Evolutionary conservation across 495 filamentous ascomycete genomes (phyloP), one percentile per base, ranked within the genome.

Genomic region (Endocarpon pusillum): DNA sequence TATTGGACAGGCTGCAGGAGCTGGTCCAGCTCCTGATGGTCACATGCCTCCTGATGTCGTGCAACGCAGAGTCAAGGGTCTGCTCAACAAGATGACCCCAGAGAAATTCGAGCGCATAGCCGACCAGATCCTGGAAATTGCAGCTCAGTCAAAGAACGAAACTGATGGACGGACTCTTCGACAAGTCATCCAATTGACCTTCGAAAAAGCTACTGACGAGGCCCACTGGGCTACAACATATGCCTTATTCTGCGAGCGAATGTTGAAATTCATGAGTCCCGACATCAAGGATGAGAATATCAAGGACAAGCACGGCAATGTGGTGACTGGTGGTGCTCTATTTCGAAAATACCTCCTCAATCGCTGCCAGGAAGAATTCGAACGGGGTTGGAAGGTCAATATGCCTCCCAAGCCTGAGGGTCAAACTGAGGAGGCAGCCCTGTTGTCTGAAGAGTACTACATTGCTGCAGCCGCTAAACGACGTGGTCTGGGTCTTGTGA

Each of bases 161-260:
- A 67, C 69, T 4, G 91, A 99, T 50, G 89, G 89, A 23, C 78
- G 89, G 12, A 96, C 91, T 2, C 66, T 99, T 33, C 78, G 89
- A 44, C 89, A 99, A 54, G 85, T 96, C 50, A 99, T 99, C 46
- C 85, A 94, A 51, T 78, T 99, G 35, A 93, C 85, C 3, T 99
- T 99, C 48, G 89, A 96, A 63, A 99, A 99, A 63, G 89, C 89
- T 43, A 93, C 84, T 19, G 89, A 99, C 54, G 89, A 99, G 54
- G 83, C 86, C 42, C 87, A 94, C 57, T 99, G 91, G 91, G 86
- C 89, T 21, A 81, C 81, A 12, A 97, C 96, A 84, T 96, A 96
- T 50, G 91, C 89, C 48, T 91, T 84, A 57, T 99, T 99, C 71
- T 93, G 84, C 66, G 83, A 89, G 66, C 72, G 77, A 34, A 99